Evolutionary conservation across 2,329 filamentous ascomycete species (phyloP).

Genomic region (Bipolaris bicolor): DNA sequence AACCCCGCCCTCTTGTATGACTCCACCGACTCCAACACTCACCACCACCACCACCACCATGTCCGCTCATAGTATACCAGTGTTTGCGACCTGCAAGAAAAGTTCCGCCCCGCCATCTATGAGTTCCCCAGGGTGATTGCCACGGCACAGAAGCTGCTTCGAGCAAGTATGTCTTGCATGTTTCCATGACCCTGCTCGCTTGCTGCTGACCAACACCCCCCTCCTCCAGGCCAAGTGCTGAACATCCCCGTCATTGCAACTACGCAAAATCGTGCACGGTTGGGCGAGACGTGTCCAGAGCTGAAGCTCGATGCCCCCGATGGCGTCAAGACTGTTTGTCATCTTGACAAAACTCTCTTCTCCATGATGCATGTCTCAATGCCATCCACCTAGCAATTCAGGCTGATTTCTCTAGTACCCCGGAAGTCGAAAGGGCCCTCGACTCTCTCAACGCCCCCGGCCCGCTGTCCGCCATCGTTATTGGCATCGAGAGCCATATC

Average conservation of each 20-base stretch:
- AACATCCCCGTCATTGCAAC: conserved; percentile 82
- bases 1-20: conserved; percentile 52
- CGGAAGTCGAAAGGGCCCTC: conserved; percentile 63
- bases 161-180: conserved; percentile 49
- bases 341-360: conserved; percentile 87
- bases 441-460: conserved; percentile 40
- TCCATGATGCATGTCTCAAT: conserved; percentile 68
- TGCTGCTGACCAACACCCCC: conserved; percentile 14
- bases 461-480: conserved; percentile 66
- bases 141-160: conserved; percentile 60
- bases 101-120: conserved; percentile 82
- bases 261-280: conserved; percentile 79
- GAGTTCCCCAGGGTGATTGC: conserved; percentile 77
- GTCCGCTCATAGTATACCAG: conserved; percentile 55
- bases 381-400: background rate
- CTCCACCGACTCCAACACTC: conserved; percentile 1
- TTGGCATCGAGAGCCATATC: conserved; percentile 93
- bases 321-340: conserved; percentile 59
- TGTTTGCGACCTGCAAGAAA: conserved; percentile 94
- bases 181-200: conserved; percentile 7
- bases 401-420: conserved; percentile 53
- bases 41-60: background rate
- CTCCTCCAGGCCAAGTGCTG: conserved; percentile 59
- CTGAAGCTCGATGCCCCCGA: conserved; percentile 62
- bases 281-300: conserved; percentile 80